Evolutionary conservation across 768 basidiomycete species (phyloP).

Genomic region (Amanita pseudoporphyria): DNA sequence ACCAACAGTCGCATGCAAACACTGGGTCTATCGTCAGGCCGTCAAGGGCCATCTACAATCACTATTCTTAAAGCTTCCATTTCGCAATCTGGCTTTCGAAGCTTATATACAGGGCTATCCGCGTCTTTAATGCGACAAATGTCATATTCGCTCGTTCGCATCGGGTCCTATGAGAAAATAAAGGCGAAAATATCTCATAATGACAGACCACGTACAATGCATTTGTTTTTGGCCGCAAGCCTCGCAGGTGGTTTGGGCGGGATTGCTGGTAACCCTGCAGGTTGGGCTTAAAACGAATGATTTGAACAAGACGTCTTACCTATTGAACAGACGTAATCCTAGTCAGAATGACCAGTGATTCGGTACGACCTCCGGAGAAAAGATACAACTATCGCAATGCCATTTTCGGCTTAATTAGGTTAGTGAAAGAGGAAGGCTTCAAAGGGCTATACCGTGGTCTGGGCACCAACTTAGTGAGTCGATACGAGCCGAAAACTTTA

Average conservation of each 20-base stretch:
- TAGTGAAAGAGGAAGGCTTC: conserved; percentile 62
- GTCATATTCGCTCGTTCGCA: conserved; percentile 81
- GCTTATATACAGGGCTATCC: conserved; percentile 73
- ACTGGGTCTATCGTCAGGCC: conserved; percentile 31
- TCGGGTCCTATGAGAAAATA: conserved; percentile 75
- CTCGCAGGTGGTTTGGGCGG: conserved; percentile 77
- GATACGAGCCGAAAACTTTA: not conserved
- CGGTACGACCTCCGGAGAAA: conserved; percentile 60
- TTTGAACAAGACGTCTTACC: conserved; percentile 3
- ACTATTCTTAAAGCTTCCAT: conserved; percentile 57
- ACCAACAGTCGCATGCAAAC: conserved; percentile 73
- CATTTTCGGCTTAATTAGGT: conserved; percentile 55
- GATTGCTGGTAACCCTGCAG: conserved; percentile 77
- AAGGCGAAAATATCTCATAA: conserved; percentile 45
- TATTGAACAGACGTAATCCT: conserved; percentile 51
- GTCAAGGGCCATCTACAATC: conserved; percentile 54
- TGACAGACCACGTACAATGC: conserved; percentile 41
- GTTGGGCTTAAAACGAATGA: conserved; percentile 23
- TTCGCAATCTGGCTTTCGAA: conserved; percentile 55
- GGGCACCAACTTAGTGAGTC: conserved; percentile 64
- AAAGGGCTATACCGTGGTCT: conserved; percentile 65
- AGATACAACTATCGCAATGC: conserved; percentile 75
- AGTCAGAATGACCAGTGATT: conserved; percentile 86
- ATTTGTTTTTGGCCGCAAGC: conserved; percentile 55
- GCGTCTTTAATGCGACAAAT: conserved; percentile 84